phyloP scores from a whole-genome alignment of 202 grass and related monocot genomes.

The Panicum hallii region DNA sequence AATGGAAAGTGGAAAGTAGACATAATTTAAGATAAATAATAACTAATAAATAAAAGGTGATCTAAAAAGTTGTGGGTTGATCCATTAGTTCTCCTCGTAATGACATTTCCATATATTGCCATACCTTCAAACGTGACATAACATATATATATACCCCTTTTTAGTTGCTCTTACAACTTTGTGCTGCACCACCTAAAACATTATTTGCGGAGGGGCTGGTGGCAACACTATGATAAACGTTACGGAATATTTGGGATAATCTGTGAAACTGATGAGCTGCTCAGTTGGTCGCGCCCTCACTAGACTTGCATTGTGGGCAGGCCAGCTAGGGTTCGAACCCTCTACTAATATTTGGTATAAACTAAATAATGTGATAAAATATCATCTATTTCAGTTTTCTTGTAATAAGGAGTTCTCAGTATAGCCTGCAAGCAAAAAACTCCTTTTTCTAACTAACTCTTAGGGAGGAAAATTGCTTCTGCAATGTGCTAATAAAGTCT shows the following conservation, averaged over 20 bases:
- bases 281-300: no score
- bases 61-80: background rate
- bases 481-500: no score
- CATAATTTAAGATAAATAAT: background rate
- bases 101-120: no score
- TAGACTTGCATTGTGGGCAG: no score
- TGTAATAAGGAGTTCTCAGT: no score
- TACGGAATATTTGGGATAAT: no score
- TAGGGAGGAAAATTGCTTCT: background rate
- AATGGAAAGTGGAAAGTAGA: background rate
- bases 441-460: background rate
- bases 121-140: background rate
- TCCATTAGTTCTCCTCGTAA: background rate
- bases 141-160: background rate
- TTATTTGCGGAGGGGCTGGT: background rate
- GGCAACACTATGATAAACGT: no score
- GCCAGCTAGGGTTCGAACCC: background rate
- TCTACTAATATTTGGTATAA: background rate
- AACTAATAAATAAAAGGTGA: background rate
- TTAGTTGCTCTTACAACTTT: background rate
- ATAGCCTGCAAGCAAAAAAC: background rate
- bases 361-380: background rate
- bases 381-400: background rate
- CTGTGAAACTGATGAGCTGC: no score
- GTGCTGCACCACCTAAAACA: background rate